phyloP scores from a whole-genome alignment of 2,329 filamentous ascomycete genomes.

The Aureobasidium sp. region DNA sequence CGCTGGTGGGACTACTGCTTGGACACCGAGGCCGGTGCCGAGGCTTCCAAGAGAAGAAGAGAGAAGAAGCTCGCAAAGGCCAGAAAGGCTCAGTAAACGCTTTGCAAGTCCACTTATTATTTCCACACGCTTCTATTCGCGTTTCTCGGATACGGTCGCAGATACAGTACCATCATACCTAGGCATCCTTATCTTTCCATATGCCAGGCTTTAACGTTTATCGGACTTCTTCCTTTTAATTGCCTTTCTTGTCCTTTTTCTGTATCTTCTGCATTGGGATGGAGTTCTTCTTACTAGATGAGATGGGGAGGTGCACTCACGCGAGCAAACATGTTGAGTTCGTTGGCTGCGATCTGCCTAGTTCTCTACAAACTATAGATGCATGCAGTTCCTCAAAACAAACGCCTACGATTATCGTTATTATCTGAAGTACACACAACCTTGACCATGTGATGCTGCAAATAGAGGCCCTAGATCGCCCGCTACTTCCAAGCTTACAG shows the following conservation, averaged over 20 bases:
- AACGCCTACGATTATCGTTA: not conserved
- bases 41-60: constrained; percentile 75
- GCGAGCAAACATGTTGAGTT: not conserved
- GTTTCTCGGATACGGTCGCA: not conserved
- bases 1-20: constrained; percentile 96
- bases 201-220: not conserved
- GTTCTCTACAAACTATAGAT: not conserved
- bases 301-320: not conserved
- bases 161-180: not conserved
- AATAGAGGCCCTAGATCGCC: not conserved
- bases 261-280: constrained; percentile 14
- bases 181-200: not conserved
- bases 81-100: constrained; percentile 59
- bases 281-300: constrained; percentile 10
- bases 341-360: not conserved
- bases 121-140: not conserved
- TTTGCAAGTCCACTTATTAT: not conserved
- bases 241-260: not conserved
- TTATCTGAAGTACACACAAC: not conserved
- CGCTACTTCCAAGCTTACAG: no score
- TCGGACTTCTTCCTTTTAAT: not conserved
- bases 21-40: constrained; percentile 87
- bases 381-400: not conserved
- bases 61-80: constrained; percentile 67
- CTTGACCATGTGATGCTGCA: not conserved